Conservation (phyloP, 2,329 filamentous ascomycete species). For the Cladophialophora yegresii region DNA sequence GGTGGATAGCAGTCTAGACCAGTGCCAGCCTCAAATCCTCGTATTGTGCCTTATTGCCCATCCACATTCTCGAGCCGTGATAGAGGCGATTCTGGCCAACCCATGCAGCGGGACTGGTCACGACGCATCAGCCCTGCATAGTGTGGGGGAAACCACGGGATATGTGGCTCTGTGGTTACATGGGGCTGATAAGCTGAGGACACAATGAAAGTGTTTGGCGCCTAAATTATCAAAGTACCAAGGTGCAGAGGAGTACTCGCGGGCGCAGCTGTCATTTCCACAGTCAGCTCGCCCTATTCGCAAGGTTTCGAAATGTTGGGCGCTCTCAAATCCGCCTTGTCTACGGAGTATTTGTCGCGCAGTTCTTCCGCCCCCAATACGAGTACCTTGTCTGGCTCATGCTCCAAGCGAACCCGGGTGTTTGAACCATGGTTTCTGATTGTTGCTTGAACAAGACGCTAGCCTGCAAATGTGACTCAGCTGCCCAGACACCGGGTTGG, state of each 20-base stretch:
- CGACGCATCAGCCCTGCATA: constrained; percentile 22
- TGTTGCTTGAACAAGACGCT: constrained; percentile 8
- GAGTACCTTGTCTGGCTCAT: background rate
- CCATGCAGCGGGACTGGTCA: constrained; percentile 9
- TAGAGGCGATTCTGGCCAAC: constrained; percentile 7
- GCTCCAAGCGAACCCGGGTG: constrained; percentile 21
- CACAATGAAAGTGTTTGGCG: background rate
- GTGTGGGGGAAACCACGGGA: constrained; percentile 20
- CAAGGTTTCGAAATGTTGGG: background rate
- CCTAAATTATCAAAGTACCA: too few relatives aligned
- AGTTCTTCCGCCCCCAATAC: constrained; percentile 13
- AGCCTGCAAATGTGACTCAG: constrained; percentile 28
- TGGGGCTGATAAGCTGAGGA: constrained; percentile 21
- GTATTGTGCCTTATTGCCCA: background rate
- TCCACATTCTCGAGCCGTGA: background rate
- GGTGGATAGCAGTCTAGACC: background rate
- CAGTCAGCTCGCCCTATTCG: background rate
- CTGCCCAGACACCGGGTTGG: constrained; percentile 5
- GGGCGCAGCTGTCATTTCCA: background rate
- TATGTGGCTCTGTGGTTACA: constrained; percentile 8
- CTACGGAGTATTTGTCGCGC: background rate
- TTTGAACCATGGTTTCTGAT: constrained; percentile 3
- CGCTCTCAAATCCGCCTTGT: background rate
- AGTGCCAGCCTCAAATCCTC: constrained; percentile 1
- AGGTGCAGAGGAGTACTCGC: background rate